Percentiles rank a stretch among this genome's conserved stretches.
phyloP scores from a whole-genome alignment of 148 eudicot species.

The Vaccinium vitisidaea region DNA sequence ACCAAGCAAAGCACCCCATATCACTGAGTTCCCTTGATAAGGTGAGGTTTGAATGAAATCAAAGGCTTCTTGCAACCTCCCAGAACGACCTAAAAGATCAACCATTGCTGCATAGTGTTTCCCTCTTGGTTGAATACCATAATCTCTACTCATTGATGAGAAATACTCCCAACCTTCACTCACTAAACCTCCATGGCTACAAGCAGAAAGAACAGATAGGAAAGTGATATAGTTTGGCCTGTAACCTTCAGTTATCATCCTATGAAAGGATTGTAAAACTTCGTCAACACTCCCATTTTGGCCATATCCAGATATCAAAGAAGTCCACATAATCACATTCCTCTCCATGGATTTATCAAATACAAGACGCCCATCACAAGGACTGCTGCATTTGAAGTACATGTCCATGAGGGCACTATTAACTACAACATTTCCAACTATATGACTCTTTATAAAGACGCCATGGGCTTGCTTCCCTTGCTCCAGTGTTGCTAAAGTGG shows the following conservation, averaged over 20 bases:
- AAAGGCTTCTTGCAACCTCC: slow-evolving; percentile 76
- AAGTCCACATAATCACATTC: slow-evolving; percentile 84
- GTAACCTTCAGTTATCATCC: slow-evolving; percentile 70
- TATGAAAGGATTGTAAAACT: slow-evolving; percentile 52
- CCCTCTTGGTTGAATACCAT: slow-evolving; percentile 60
- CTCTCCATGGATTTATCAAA: slow-evolving; percentile 47
- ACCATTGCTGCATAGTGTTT: slow-evolving; percentile 82
- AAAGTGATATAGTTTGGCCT: slow-evolving; percentile 78
- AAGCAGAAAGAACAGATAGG: slow-evolving; percentile 88
- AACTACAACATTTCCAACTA: slow-evolving; percentile 59
- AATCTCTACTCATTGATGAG: slow-evolving; percentile 59
- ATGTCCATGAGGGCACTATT: slow-evolving; percentile 85
- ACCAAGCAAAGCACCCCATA: slow-evolving; percentile 86
- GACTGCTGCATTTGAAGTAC: slow-evolving; percentile 90
- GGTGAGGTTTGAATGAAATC: slow-evolving; percentile 55
- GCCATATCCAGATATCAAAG: slow-evolving; percentile 78
- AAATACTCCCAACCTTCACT: slow-evolving; percentile 71
- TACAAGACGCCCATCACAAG: slow-evolving; percentile 56
- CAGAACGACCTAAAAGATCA: slow-evolving; percentile 84
- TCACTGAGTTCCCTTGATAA: slow-evolving; percentile 52
- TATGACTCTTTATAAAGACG: slow-evolving; percentile 56
- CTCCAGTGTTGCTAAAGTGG: slow-evolving; percentile 65
- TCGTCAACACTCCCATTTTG: slow-evolving; percentile 60
- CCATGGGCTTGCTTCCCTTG: slow-evolving; percentile 82
- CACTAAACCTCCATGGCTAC: slow-evolving; percentile 91